These are phyloP conservation scores for Notholithocarpus densiflorus DNA, from an alignment of 306 rosid species.

Conservation along the genomic window DNA sequence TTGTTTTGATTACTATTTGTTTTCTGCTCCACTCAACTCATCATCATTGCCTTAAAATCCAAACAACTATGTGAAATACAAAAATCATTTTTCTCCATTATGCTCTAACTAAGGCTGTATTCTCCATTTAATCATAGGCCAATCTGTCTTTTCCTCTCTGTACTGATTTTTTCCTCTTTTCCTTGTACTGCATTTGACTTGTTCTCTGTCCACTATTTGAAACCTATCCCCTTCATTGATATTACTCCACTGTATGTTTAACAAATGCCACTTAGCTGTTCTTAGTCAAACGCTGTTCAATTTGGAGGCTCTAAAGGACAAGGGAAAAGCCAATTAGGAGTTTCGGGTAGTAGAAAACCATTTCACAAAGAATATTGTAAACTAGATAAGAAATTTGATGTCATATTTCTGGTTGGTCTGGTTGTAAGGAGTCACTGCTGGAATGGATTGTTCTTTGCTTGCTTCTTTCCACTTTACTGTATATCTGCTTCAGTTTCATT, in stretches of 20 bases:
- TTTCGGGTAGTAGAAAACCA: background rate
- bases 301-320: background rate
- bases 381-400: background rate
- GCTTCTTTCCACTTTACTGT: background rate
- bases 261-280: background rate
- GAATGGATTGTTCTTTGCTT: slow-evolving; percentile 6
- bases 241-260: background rate
- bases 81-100: background rate
- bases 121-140: background rate
- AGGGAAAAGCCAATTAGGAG: slow-evolving; percentile 1
- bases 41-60: background rate
- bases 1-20: background rate
- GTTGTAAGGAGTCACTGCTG: background rate
- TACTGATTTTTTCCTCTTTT: background rate
- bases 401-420: background rate
- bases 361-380: background rate
- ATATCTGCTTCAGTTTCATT: slow-evolving; percentile 14
- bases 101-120: background rate
- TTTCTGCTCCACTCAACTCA: background rate
- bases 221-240: background rate
- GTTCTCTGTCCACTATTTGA: background rate
- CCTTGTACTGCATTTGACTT: background rate
- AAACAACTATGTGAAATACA: background rate
- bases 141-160: background rate
- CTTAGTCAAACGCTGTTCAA: background rate